These are phyloP conservation scores for Zygotorulaspora danielsina DNA, from an alignment of 805 yeast species.

Conservation along the genomic window DNA sequence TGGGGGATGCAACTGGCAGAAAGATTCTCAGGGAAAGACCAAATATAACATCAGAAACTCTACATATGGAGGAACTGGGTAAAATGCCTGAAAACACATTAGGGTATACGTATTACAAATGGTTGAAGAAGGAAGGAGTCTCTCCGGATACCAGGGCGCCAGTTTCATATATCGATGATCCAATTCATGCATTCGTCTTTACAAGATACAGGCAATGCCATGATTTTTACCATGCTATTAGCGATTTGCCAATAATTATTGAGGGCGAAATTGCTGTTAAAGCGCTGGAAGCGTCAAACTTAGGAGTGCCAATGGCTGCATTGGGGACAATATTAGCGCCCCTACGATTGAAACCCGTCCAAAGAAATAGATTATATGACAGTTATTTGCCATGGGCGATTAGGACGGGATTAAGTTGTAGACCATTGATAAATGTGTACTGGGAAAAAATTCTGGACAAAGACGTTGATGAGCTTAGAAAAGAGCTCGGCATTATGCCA, in stretches of 20 bases:
- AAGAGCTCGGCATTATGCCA: conserved; percentile 63
- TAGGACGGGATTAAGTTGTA: conserved; percentile 62
- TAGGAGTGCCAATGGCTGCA: conserved; percentile 94
- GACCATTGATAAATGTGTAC: conserved; percentile 78
- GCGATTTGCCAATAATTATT: conserved; percentile 82
- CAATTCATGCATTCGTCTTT: conserved; percentile 86
- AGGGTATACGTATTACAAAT: conserved; percentile 72
- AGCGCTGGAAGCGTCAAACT: conserved; percentile 84
- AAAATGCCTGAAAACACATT: conserved; percentile 62
- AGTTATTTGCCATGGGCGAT: conserved; percentile 88
- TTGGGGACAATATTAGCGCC: conserved; percentile 90
- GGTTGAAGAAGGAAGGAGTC: conserved; percentile 84
- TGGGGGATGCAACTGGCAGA: conserved; percentile 71
- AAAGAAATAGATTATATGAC: conserved; percentile 57
- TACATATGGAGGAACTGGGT: conserved; percentile 59
- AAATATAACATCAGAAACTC: conserved; percentile 66
- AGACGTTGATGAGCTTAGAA: conserved; percentile 69
- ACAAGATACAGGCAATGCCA: conserved; percentile 95
- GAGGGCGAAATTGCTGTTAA: conserved; percentile 97
- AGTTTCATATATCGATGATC: conserved; percentile 83
- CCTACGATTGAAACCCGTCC: conserved; percentile 58
- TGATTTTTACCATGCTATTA: conserved; percentile 90
- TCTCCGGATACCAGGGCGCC: conserved; percentile 91
- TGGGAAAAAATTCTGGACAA: conserved; percentile 82
- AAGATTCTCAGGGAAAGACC: conserved; percentile 76